Conservation (phyloP, 2,329 filamentous ascomycete genomes). For the Helminthosporium solani region DNA sequence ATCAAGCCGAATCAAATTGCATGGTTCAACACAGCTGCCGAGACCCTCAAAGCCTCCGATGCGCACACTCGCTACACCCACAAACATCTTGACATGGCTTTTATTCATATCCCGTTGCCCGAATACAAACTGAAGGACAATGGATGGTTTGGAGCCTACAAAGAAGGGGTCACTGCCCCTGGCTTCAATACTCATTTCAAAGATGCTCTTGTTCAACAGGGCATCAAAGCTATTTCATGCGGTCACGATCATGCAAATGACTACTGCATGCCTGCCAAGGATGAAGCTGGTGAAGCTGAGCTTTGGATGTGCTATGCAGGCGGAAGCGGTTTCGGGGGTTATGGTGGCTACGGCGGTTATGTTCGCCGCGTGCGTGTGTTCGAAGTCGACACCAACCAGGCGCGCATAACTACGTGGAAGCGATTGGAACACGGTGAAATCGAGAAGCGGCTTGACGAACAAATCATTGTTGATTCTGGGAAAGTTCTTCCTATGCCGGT, state of each 20-base stretch:
- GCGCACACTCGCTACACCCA: constrained; percentile 81
- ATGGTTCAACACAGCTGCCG: constrained; percentile 84
- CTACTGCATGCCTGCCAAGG: constrained; percentile 72
- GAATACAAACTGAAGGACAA: constrained; percentile 72
- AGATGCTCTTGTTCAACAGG: constrained; percentile 82
- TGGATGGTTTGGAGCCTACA: constrained; percentile 67
- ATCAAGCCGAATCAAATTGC: constrained; percentile 90
- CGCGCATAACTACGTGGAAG: constrained; percentile 89
- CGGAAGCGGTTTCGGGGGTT: constrained; percentile 88
- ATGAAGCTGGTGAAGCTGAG: constrained; percentile 48
- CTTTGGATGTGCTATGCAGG: constrained; percentile 99
- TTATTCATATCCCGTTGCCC: constrained; percentile 94
- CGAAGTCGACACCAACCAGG: constrained; percentile 89
- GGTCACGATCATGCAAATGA: constrained; percentile 98
- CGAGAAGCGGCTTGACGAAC: constrained; percentile 56
- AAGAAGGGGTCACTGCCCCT: constrained; percentile 83
- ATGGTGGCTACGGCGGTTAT: constrained; percentile 86
- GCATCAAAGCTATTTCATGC: constrained; percentile 82
- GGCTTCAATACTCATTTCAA: constrained; percentile 90
- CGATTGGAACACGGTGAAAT: constrained; percentile 69
- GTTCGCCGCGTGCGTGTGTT: constrained; percentile 83
- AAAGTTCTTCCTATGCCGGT: constrained; percentile 39
- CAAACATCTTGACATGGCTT: constrained; percentile 92
- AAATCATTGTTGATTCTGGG: constrained; percentile 62
- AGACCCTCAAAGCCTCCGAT: constrained; percentile 68